Evolutionary conservation across 306 rosid species (phyloP).

Genomic region (Herpetospermum pedunculosum): DNA sequence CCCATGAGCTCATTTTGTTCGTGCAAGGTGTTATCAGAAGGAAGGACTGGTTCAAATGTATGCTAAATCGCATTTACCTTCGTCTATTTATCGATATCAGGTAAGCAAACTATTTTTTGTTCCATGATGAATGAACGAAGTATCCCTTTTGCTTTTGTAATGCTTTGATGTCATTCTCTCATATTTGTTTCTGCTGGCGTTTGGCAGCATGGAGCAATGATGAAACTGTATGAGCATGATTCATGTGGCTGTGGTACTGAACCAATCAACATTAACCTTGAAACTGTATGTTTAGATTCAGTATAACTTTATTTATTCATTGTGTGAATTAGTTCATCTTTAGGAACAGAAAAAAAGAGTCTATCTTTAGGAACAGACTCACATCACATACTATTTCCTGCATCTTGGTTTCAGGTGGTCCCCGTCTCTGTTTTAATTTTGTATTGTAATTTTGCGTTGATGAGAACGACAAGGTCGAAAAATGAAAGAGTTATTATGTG

Average conservation of each 20-base stretch:
- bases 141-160: conserved; percentile 8
- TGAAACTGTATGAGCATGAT: conserved; percentile 48
- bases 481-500: conserved; percentile 17
- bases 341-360: too few species aligned
- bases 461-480: conserved; percentile 25
- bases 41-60: conserved; percentile 68
- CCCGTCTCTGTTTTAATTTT: conserved; percentile 38
- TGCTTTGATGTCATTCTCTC: conserved; percentile 3
- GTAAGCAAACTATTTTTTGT: conserved; percentile 21
- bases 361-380: too few species aligned
- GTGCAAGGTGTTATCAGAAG: conserved; percentile 59
- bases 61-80: conserved; percentile 44
- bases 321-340: background rate
- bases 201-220: conserved; percentile 60
- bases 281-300: conserved; percentile 36
- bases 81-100: conserved; percentile 32
- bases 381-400: background rate
- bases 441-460: conserved; percentile 34
- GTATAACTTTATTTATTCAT: background rate
- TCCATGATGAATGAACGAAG: background rate
- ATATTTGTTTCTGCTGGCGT: conserved; percentile 19
- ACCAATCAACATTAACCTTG: conserved; percentile 31
- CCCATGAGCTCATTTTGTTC: conserved; percentile 16
- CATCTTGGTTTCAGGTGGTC: conserved; percentile 38
- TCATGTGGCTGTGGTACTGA: conserved; percentile 40